A percentile compares a stretch with the other conserved stretches of the same genome.
phyloP scores from a whole-genome alignment of 2,329 filamentous ascomycete genomes.

The Pseudocercospora musae region DNA sequence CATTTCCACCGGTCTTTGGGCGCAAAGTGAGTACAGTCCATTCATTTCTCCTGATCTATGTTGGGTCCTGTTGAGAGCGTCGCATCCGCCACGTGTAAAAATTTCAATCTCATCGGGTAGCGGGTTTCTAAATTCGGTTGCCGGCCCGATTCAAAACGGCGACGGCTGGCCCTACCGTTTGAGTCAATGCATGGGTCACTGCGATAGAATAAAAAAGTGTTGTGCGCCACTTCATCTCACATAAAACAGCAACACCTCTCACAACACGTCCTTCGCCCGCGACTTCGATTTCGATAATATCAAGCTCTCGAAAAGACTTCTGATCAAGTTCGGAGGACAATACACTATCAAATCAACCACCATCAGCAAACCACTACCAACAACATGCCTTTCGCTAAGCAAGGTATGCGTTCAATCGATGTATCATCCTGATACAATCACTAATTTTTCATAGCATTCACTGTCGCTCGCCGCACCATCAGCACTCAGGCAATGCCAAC shows the following conservation, averaged over 20 bases:
- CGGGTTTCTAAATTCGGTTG: background rate
- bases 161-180: background rate
- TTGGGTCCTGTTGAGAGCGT: background rate
- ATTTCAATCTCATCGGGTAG: background rate
- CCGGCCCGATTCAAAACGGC: background rate
- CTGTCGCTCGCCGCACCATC: background rate
- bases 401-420: background rate
- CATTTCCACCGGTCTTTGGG: background rate
- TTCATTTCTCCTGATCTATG: background rate
- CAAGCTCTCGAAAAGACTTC: background rate
- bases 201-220: background rate
- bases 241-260: background rate
- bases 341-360: background rate
- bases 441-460: background rate
- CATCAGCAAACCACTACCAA: background rate
- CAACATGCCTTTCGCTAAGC: conserved; percentile 3
- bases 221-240: background rate
- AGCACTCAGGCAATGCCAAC: background rate
- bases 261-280: background rate
- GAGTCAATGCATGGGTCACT: conserved; percentile 1
- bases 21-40: background rate
- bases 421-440: background rate
- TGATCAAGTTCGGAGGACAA: background rate
- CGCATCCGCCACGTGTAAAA: background rate
- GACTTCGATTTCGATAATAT: background rate